Evolutionary conservation across 306 rosid genomes (phyloP).

Genomic region (Ochetophila trinervis): DNA sequence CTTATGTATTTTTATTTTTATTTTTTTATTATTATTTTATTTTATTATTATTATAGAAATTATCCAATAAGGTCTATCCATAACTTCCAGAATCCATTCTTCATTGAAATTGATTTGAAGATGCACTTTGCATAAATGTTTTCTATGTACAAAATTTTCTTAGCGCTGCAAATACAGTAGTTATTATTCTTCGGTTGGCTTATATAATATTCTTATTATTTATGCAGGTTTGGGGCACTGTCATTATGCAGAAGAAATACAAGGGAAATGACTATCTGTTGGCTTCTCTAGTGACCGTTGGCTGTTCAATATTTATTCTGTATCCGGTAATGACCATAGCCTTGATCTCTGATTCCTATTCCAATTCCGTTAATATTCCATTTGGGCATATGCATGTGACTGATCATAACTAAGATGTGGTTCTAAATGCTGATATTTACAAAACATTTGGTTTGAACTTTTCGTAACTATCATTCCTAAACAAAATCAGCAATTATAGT

Average conservation of each 20-base stretch:
- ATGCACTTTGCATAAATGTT: too few relatives aligned
- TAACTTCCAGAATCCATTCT: too few relatives aligned
- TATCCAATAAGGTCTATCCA: too few relatives aligned
- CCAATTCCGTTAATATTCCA: neutral
- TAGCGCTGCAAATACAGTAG: neutral
- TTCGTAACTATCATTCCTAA: neutral
- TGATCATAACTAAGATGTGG: neutral
- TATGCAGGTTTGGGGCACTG: constrained; percentile 83
- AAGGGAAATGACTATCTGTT: constrained; percentile 66
- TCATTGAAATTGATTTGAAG: too few relatives aligned
- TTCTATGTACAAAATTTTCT: too few relatives aligned
- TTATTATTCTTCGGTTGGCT: constrained; percentile 7
- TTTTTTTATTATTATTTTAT: too few relatives aligned
- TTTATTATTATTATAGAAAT: too few relatives aligned
- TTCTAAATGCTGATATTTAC: neutral
- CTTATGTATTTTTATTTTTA: too few relatives aligned
- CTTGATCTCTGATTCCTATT: constrained; percentile 22
- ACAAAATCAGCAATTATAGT: neutral
- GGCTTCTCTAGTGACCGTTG: constrained; percentile 75
- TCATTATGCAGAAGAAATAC: constrained; percentile 91
- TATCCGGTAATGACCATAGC: constrained; percentile 64
- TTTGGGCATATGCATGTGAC: neutral
- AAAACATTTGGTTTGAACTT: neutral
- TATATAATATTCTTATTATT: constrained; percentile 19
- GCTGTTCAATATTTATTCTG: constrained; percentile 82